Conservation (phyloP, 306 rosid species). For the Mimosa pudica region DNA sequence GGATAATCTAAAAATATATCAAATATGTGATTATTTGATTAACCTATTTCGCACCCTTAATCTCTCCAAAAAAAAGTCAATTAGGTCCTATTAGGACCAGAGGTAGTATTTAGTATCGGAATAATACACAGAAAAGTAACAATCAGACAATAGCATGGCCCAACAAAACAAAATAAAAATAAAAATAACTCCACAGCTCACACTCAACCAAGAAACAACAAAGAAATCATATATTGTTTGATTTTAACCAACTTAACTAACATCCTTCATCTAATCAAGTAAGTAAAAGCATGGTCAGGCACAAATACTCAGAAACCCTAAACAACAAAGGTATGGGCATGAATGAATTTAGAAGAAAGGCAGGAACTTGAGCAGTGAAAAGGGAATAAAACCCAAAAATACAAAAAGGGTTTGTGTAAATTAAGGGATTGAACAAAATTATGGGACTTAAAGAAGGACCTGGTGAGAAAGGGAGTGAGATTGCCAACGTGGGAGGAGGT, state of each 20-base stretch:
- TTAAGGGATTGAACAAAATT: neutral
- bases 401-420: neutral
- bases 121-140: neutral
- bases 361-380: neutral
- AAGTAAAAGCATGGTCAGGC: too few species aligned
- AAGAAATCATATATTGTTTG: too few species aligned
- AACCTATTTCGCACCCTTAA: too few species aligned
- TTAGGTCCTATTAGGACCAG: too few species aligned
- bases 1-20: too few species aligned
- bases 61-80: too few species aligned
- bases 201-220: neutral
- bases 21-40: too few species aligned
- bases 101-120: too few species aligned
- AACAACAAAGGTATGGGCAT: too few species aligned
- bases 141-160: neutral
- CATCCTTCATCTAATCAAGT: too few species aligned
- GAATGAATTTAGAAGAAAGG: neutral
- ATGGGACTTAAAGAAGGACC: neutral
- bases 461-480: conserved; percentile 25
- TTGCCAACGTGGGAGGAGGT: conserved; percentile 24
- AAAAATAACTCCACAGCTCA: neutral
- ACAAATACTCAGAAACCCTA: neutral
- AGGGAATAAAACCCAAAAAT: conserved; percentile 10
- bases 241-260: too few species aligned
- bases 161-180: neutral